Percentiles rank a stretch among this genome's conserved stretches.
phyloP scores from a whole-genome alignment of 176 grass and related monocot genomes.

The Areca catechu region DNA sequence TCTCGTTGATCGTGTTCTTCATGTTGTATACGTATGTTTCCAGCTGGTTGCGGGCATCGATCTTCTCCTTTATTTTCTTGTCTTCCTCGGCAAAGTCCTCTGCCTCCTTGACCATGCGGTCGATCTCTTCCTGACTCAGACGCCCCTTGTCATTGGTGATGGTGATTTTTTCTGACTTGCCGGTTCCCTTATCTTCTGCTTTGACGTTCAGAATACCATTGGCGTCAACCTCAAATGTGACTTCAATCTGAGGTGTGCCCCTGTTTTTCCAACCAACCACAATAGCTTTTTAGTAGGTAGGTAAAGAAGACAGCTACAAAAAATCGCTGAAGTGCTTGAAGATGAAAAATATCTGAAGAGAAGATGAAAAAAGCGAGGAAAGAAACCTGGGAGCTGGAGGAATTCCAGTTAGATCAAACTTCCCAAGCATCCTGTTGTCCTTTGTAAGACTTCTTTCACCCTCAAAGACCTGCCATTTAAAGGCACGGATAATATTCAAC shows the following conservation, averaged over 20 bases:
- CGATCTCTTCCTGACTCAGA: conserved; percentile 24
- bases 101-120: conserved; percentile 29
- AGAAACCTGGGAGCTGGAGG: conserved; percentile 17
- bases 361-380: neutral
- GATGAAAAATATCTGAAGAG: too few relatives aligned
- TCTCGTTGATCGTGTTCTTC: conserved; percentile 18
- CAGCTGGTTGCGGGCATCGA: conserved; percentile 25
- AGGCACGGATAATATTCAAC: too few relatives aligned
- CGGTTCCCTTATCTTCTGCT: conserved; percentile 24
- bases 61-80: conserved; percentile 14
- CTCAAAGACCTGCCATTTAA: conserved; percentile 12
- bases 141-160: conserved; percentile 23
- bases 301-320: neutral
- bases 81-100: conserved; percentile 34
- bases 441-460: conserved; percentile 16
- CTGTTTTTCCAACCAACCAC: conserved; percentile 8
- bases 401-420: conserved; percentile 26
- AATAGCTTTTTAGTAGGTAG: neutral
- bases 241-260: conserved; percentile 28
- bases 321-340: neutral
- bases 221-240: conserved; percentile 28
- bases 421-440: conserved; percentile 14
- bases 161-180: conserved; percentile 23
- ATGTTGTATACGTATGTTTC: conserved; percentile 30
- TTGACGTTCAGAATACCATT: conserved; percentile 34